A percentile compares a stretch with the other conserved stretches of the same genome.
Conservation (phyloP, 2,329 filamentous ascomycete genomes). For the Penicillium sp. region DNA sequence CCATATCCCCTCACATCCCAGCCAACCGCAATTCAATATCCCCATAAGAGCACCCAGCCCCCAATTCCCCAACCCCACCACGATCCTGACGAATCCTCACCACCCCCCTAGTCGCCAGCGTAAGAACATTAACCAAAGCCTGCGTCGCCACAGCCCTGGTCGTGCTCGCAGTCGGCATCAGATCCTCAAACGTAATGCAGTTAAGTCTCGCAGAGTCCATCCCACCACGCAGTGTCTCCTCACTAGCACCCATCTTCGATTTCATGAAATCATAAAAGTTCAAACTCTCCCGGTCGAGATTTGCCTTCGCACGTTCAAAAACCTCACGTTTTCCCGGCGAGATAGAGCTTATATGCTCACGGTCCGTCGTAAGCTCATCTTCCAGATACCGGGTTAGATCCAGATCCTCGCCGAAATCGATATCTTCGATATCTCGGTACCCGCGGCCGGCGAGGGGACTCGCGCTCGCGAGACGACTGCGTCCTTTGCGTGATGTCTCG, state of each 20-base stretch:
- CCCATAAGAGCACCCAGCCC: constrained; percentile 26
- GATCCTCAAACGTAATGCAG: constrained; percentile 64
- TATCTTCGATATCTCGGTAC: constrained; percentile 5
- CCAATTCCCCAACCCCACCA: constrained; percentile 37
- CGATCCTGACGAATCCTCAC: constrained; percentile 64
- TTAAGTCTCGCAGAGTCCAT: neutral
- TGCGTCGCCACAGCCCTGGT: constrained; percentile 67
- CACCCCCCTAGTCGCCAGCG: constrained; percentile 66
- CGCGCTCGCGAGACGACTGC: constrained; percentile 58
- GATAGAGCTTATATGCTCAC: constrained; percentile 38
- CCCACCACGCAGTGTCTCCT: neutral
- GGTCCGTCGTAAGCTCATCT: constrained; percentile 30
- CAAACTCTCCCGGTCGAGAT: constrained; percentile 59
- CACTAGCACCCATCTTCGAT: constrained; percentile 40
- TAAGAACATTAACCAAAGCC: constrained; percentile 73
- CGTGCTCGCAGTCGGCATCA: constrained; percentile 63
- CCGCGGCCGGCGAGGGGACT: constrained; percentile 62
- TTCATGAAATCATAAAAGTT: constrained; percentile 66
- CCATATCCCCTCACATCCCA: constrained; percentile 2
- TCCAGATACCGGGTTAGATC: constrained; percentile 38
- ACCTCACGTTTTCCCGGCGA: constrained; percentile 36
- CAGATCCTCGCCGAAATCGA: constrained; percentile 25
- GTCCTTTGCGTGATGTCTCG: constrained; percentile 33
- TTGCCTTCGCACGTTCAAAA: constrained; percentile 34
- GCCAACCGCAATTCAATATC: constrained; percentile 32